Evolutionary conservation across 805 yeast species (phyloP), one percentile per base, ranked within the genome.

Genomic region (Wickerhamomyces alni): DNA sequence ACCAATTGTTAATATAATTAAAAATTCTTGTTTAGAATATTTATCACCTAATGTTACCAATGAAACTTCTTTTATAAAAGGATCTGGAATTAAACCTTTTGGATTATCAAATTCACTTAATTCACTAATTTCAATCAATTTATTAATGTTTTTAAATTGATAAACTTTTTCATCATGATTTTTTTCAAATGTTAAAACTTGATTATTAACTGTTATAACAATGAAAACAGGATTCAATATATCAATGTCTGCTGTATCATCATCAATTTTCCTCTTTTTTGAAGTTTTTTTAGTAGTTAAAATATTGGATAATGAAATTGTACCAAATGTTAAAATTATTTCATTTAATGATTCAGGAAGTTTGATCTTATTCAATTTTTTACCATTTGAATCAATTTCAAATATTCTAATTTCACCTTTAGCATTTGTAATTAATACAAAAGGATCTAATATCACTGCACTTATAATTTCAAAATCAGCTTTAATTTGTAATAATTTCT

Each of bases 151-250:
- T 28, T 58, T 57, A 21, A 69, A 39, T 41, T 66, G 69, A 35
- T 56, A 66, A 4, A 67, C 62, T 17, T 55, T 57, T 35, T 65
- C 69, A 38, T 61, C 57, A 43, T 67, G 74, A 36, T 77, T 70
- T 40, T 75, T 70, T 40, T 71, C 71, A 57, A 83, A 83, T 12
- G 76, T 74, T 36, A 85, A 74, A 16, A 84, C 64, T 56, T 87
- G 72, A 51, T 83, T 85, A 54, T 82, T 89, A 42, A 87, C 89
- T 2, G 89, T 82, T 6, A 82, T 85, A 35, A 81, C 72, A 33
- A 84, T 69, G 48, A 82, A 83, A 0, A 66, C 68, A 40, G 65
- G 69, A 16, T 61, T 60, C 15, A 54, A 57, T 16, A 51, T 57
- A 2, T 36, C 45, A 34, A 47, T 46, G 15, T 51, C 38, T 18